Evolutionary conservation across 495 filamentous ascomycete genomes (phyloP), one percentile per base, ranked within the genome.

Genomic region (Talaromyces proteolyticus): DNA sequence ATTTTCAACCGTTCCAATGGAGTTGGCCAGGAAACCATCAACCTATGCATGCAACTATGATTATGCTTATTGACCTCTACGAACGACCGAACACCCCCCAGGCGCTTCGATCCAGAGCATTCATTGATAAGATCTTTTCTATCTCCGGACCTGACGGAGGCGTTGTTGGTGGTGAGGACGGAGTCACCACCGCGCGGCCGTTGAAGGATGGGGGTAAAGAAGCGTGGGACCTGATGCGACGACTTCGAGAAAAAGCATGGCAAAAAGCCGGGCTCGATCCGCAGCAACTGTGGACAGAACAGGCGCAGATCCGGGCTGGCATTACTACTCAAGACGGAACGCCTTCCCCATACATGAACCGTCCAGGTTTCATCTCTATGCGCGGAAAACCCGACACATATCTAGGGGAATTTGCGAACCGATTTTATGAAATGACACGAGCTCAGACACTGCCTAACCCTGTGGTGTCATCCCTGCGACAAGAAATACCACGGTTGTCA

Each of bases 1-100:
- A 74, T 22, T 80, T 79, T 46, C 74, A 77, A 43, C 75, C 77
- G 1, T 80, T 78, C 40, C 73, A 76, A n/a, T 80, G 77, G 77
- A 78, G 74, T 55, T 79, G 75, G 65, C 76, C 77, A 8, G 77
- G 64, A 0, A 79, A 77, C 11, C 75, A 78, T 42, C 77, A 80
- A 50, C 77, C 77, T 5, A 75, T 80, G 62, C 77, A 80, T 55
- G 74, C 77, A 18, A 72, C 73, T 8, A 79, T 79, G 71, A 76
- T 80, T 44, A 75, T 80, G 61, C 74, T 79, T 19, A 74, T 80
- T 47, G 77, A 80, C 49, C 63, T 80, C 5, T 74, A 78, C 52
- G 72, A 79, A 46, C 65, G 74, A 19, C 77, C 77, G 0, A 63
- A 66, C 34, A 73, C 70, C 40, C 63, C 66, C 3, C 74, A 79